A percentile compares a stretch with the other conserved stretches of the same genome.
These are phyloP conservation scores for Euphorbia celastroides DNA, from an alignment of 441 rosid genomes.

Conservation along the genomic window DNA sequence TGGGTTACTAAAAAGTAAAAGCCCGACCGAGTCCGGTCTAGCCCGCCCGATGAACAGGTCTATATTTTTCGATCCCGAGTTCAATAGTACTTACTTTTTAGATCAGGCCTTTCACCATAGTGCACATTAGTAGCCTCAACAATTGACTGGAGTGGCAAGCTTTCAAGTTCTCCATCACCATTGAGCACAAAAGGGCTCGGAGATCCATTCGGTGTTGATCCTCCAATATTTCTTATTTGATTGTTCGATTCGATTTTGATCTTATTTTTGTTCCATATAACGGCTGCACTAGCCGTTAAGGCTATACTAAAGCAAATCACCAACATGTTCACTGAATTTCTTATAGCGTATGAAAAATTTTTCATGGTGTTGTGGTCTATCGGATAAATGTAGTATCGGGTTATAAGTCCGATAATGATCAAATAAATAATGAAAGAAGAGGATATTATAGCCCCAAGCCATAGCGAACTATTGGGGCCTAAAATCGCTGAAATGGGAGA, in stretches of 20 bases:
- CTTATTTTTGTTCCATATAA: constrained; percentile 52
- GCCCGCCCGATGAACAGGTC: too few relatives aligned
- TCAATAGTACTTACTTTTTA: constrained; percentile 45
- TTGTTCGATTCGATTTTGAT: constrained; percentile 27
- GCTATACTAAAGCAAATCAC: constrained; percentile 42
- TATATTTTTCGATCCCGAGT: not conserved
- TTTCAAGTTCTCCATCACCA: constrained; percentile 48
- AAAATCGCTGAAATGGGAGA: constrained; percentile 53
- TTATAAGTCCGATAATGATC: constrained; percentile 49
- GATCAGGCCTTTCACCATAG: constrained; percentile 65
- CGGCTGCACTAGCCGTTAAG: constrained; percentile 41
- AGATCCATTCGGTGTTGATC: constrained; percentile 22
- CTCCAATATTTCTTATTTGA: constrained; percentile 39
- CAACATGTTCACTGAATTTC: constrained; percentile 35
- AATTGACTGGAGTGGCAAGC: constrained; percentile 50
- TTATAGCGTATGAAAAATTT: constrained; percentile 29
- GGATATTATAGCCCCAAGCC: constrained; percentile 60
- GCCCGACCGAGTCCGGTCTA: too few relatives aligned
- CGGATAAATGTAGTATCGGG: constrained; percentile 56
- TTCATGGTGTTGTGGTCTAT: constrained; percentile 35
- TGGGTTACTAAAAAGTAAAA: too few relatives aligned
- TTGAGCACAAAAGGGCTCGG: constrained; percentile 15
- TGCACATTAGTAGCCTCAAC: constrained; percentile 43
- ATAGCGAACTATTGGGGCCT: constrained; percentile 75
- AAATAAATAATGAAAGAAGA: constrained; percentile 64